phyloP scores from a whole-genome alignment of 1,284 basidiomycete genomes.

The Volvariella volvacea region DNA sequence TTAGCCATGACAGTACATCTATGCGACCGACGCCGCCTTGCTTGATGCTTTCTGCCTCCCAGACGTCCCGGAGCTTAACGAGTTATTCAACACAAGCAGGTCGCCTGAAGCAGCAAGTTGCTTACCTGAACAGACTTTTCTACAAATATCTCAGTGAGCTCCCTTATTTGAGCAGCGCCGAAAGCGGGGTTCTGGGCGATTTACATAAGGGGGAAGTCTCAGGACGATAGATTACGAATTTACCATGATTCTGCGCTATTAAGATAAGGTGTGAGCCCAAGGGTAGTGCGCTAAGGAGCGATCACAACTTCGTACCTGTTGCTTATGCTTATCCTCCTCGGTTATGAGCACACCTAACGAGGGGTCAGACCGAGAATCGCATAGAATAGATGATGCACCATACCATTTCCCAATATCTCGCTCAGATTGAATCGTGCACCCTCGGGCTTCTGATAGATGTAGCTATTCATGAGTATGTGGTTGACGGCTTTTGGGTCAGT shows the following conservation, averaged over 20 bases:
- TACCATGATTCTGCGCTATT: slow-evolving; percentile 39
- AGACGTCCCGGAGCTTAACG: slow-evolving; percentile 41
- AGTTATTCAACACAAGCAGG: too few species aligned
- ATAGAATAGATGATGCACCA: background rate
- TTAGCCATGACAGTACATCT: slow-evolving; percentile 51
- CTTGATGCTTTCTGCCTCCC: slow-evolving; percentile 25
- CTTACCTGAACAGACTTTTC: slow-evolving; percentile 43
- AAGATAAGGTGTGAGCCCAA: background rate
- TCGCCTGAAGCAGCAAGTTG: too few species aligned
- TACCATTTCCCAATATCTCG: slow-evolving; percentile 40
- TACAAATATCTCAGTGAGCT: slow-evolving; percentile 47
- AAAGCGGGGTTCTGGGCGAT: slow-evolving; percentile 51
- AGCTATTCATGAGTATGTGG: slow-evolving; percentile 39
- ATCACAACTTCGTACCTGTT: slow-evolving; percentile 41
- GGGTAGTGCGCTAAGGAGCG: background rate
- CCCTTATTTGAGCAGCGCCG: slow-evolving; percentile 45
- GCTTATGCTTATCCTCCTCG: slow-evolving; percentile 42
- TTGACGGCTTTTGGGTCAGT: slow-evolving; percentile 42
- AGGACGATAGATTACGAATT: slow-evolving; percentile 1
- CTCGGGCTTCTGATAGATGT: slow-evolving; percentile 41
- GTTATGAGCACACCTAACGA: slow-evolving; percentile 21
- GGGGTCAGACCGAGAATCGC: background rate
- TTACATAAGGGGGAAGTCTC: too few species aligned
- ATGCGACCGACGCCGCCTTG: slow-evolving; percentile 22
- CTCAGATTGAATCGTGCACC: slow-evolving; percentile 25